phyloP scores from a whole-genome alignment of 2,329 filamentous ascomycete species.

The Chalaropsis ovoidea region DNA sequence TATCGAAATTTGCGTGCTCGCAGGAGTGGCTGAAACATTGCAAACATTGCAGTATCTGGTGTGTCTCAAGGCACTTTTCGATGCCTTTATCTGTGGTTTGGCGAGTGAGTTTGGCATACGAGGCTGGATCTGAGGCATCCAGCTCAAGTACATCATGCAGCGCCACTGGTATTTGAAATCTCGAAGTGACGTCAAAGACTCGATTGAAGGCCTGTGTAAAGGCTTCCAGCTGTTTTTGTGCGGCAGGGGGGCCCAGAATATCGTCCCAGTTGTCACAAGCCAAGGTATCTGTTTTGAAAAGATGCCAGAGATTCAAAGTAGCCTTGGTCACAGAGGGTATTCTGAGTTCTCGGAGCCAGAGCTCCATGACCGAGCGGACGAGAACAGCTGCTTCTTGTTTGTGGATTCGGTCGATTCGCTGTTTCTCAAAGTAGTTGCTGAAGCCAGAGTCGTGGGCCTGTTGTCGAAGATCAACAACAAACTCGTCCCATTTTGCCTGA shows the following conservation, averaged over 20 bases:
- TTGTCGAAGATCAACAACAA: conserved; percentile 21
- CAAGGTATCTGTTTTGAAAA: conserved; percentile 6
- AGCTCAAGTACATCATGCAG: conserved; percentile 43
- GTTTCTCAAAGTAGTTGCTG: conserved; percentile 20
- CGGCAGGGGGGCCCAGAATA: background rate
- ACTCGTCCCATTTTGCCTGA: conserved; percentile 17
- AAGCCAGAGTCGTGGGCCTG: conserved; percentile 22
- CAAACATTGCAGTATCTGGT: conserved; percentile 47
- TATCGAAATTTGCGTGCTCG: conserved; percentile 50
- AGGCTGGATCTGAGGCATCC: conserved; percentile 16
- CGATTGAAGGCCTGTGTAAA: conserved; percentile 49
- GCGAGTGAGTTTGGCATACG: conserved; percentile 8
- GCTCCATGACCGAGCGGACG: conserved; percentile 30
- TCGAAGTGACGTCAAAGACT: conserved; percentile 38
- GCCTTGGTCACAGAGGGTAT: conserved; percentile 18
- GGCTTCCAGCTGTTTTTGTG: conserved; percentile 8
- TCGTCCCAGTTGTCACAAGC: conserved; percentile 17
- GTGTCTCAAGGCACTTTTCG: conserved; percentile 40
- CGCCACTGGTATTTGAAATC: conserved; percentile 36
- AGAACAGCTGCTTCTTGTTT: conserved; percentile 21
- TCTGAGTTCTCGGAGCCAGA: conserved; percentile 49
- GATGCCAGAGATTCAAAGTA: conserved; percentile 15
- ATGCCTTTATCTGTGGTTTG: conserved; percentile 14
- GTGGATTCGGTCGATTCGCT: conserved; percentile 20
- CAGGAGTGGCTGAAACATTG: conserved; percentile 52